These are phyloP conservation scores for Bimuria novae-zelandiae DNA, from an alignment of 2,329 filamentous ascomycete species.

Conservation along the genomic window DNA sequence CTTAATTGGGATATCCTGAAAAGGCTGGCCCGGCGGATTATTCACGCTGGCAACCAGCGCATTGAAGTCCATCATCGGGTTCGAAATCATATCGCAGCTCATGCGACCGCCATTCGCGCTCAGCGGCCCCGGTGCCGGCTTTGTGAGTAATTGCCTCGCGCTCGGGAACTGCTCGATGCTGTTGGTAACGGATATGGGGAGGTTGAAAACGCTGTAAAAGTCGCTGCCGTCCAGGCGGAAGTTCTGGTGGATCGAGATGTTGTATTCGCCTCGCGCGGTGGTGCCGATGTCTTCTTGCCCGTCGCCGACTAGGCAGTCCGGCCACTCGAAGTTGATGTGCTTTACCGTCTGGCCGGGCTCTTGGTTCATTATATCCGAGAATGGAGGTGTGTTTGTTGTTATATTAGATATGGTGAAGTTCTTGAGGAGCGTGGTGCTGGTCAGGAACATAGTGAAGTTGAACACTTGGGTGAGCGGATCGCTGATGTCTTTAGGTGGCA, in stretches of 20 bases:
- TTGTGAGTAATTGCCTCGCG: conserved; percentile 36
- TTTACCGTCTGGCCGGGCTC: conserved; percentile 72
- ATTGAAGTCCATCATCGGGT: conserved; percentile 31
- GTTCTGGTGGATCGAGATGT: conserved; percentile 73
- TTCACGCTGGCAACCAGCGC: conserved; percentile 36
- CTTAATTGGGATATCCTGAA: conserved; percentile 32
- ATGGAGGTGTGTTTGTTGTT: conserved; percentile 56
- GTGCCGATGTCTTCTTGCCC: conserved; percentile 50
- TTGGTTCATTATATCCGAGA: conserved; percentile 66
- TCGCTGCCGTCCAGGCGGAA: conserved; percentile 68
- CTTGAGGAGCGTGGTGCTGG: conserved; percentile 63
- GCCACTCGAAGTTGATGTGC: conserved; percentile 74
- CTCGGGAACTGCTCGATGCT: conserved; percentile 53
- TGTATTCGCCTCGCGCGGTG: conserved; percentile 66
- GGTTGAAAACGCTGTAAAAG: conserved; percentile 71
- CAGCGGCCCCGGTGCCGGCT: conserved; percentile 40
- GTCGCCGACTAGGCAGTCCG: conserved; percentile 68
- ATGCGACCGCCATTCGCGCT: conserved; percentile 41
- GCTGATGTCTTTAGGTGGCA: conserved; percentile 58
- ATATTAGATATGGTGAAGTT: conserved; percentile 73
- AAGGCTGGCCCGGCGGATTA: conserved; percentile 39
- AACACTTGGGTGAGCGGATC: conserved; percentile 62
- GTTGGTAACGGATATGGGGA: conserved; percentile 72
- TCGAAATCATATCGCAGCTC: conserved; percentile 34
- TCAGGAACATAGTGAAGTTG: conserved; percentile 70